Evolutionary conservation across 2,329 filamentous ascomycete genomes (phyloP), one percentile per base, ranked within the genome.

Genomic region (Dactylellina cionopaga): DNA sequence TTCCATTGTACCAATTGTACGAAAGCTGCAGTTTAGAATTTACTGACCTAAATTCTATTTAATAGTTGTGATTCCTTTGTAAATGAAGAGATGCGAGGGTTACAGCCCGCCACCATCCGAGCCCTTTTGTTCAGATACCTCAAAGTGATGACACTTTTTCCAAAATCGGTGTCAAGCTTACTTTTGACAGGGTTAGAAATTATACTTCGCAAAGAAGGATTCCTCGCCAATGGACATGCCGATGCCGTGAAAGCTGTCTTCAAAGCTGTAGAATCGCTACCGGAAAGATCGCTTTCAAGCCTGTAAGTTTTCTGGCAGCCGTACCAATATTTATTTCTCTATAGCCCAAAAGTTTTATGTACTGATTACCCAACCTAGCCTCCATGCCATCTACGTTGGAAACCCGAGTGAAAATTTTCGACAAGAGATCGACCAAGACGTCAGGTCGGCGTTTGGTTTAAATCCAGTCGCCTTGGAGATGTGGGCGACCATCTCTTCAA

Each of bases 331-430:
- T 46, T 24, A n/a, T n/a, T n/a, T n/a, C n/a, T n/a, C n/a, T n/a
- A n/a, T n/a, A n/a, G n/a, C n/a, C n/a, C n/a, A n/a, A n/a, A n/a
- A n/a, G n/a, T n/a, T n/a, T n/a, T n/a, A n/a, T n/a, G n/a, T n/a
- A 46, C 22, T 46, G 19, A 46, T 15, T 3, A n/a, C 7, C n/a
- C 17, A 5, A 7, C n/a, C 7, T 49, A 62, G 58, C 11, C 3
- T 62, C 5, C 58, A 44, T 7, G n/a, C 9, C 6, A 43, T 62
- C 24, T 29, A 24, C n/a, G 29, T 51, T n/a, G 27, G 31, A 7
- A 62, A 62, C 15, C 58, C 44, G 11, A 62, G 44, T 22, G 58
- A 62, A 22, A 62, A 62, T 29, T 29, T 62, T 1, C 43, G 58
- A 39, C 31, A 2, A 3, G 43, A 41, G 13, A 13, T 62, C 10